Conservation (phyloP, 306 rosid genomes). For the Sphenostylis stenocarpa region DNA sequence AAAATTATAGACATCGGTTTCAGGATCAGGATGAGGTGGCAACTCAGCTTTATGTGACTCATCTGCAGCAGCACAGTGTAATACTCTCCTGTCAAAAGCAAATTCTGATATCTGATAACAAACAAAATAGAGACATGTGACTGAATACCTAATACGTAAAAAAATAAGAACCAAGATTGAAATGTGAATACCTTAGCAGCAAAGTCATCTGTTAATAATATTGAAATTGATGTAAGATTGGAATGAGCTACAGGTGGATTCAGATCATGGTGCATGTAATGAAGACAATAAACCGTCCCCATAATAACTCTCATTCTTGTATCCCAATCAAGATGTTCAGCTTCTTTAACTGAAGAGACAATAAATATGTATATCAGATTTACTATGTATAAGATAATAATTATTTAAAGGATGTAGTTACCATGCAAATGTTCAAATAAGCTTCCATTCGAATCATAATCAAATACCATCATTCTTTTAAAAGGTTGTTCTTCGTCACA, state of each 20-base stretch:
- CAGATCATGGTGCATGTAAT: constrained; percentile 94
- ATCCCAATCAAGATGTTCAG: constrained; percentile 87
- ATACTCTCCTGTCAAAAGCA: no score
- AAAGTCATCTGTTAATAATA: constrained; percentile 84
- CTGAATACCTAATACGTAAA: background rate
- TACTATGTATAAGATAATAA: background rate
- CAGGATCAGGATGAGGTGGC: constrained; percentile 72
- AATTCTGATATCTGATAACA: constrained; percentile 65
- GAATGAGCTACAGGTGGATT: constrained; percentile 83
- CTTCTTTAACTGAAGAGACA: constrained; percentile 63
- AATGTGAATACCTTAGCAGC: constrained; percentile 76
- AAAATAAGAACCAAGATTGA: background rate
- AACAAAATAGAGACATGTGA: constrained; percentile 17
- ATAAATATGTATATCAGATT: background rate
- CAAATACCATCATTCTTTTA: constrained; percentile 95
- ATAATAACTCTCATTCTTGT: constrained; percentile 79
- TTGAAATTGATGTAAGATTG: constrained; percentile 53
- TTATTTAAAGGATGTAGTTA: constrained; percentile 38
- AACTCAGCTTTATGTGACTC: constrained; percentile 51
- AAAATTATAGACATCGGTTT: constrained; percentile 69
- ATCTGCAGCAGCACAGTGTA: no score
- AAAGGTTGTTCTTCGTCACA: constrained; percentile 94
- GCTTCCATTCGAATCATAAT: constrained; percentile 94
- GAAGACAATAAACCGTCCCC: constrained; percentile 92
- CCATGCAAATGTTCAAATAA: constrained; percentile 89